Evolutionary conservation across 106 monocot species (phyloP), one percentile per base, ranked within the genome.

Genomic region (Allium sativum): DNA sequence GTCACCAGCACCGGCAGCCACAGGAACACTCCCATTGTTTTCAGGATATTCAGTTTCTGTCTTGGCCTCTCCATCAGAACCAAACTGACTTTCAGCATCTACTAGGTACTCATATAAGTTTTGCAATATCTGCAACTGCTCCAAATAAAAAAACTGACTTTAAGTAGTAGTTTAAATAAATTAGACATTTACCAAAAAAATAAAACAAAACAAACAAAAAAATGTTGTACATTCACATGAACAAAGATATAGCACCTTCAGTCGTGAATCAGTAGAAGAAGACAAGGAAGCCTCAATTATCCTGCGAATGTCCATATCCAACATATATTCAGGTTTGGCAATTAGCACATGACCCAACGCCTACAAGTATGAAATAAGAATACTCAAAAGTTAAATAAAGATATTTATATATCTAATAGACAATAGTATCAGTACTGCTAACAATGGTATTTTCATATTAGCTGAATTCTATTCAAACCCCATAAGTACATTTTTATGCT

Each of bases 1-100:
- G 67, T 98, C 98, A 71, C 92, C 98, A 9, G 98, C 98, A 58
- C 98, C 98, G 31, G 98, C 98, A 82, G 98, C 98, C 67, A 84
- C 82, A 53, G 98, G 88, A 40, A 98, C 98, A 55, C 53, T 72
- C 68, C n/a, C 83, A 53, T 42, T 69, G 56, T 44, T 42, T 65
- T 78, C 57, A 65, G 68, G 48, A 71, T 68, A 44, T 44, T 68
- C 56, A 62, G 18, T 68, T 40, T n/a, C 62, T 64, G 55, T 52
- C 47, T 70, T 72, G 21, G n/a, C 56, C 18, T 50, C 46, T 68
- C 56, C 43, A 54, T 84, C 90, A 43, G 46, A 60, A 55, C 40
- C 77, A 72, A 98, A 74, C 66, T 98, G 88, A 73, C 59, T 81
- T 77, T 98, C 98, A 44, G 84, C 91, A 78, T 91, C 98, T 45